Conservation (phyloP, 1,139 yeast species). For the Kodamaea sp. region DNA sequence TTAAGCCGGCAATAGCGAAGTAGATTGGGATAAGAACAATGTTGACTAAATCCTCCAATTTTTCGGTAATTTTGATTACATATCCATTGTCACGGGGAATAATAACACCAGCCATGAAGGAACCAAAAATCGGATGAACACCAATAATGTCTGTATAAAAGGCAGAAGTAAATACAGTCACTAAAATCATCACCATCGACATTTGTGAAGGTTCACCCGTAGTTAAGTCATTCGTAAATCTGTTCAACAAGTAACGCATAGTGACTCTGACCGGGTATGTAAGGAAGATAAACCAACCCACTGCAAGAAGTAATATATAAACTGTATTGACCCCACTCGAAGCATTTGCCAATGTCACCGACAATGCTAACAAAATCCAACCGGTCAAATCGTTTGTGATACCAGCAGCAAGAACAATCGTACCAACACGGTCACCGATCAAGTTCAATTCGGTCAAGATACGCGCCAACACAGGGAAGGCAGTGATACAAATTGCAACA, state of each 20-base stretch:
- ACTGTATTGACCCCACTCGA: constrained; percentile 64
- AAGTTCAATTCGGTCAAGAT: constrained; percentile 69
- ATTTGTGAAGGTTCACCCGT: constrained; percentile 62
- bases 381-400: constrained; percentile 77
- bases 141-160: constrained; percentile 80
- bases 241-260: constrained; percentile 40
- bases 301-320: constrained; percentile 59
- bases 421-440: constrained; percentile 69
- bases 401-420: constrained; percentile 78
- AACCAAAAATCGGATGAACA: constrained; percentile 79
- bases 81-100: constrained; percentile 77
- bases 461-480: constrained; percentile 79
- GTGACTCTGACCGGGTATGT: constrained; percentile 52
- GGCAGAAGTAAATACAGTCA: constrained; percentile 59
- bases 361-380: constrained; percentile 73
- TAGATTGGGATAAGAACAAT: constrained; percentile 69
- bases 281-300: constrained; percentile 64
- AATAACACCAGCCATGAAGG: constrained; percentile 70
- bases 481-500: constrained; percentile 78
- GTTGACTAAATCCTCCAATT: constrained; percentile 73
- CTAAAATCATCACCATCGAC: constrained; percentile 54
- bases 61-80: constrained; percentile 63
- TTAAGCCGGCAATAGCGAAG: constrained; percentile 75
- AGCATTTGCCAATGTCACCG: constrained; percentile 71
- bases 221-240: constrained; percentile 46